A percentile compares a stretch with the other conserved stretches of the same genome.
phyloP scores from a whole-genome alignment of 192 early-diverging fungal genomes.

The Dispira parvispora region DNA sequence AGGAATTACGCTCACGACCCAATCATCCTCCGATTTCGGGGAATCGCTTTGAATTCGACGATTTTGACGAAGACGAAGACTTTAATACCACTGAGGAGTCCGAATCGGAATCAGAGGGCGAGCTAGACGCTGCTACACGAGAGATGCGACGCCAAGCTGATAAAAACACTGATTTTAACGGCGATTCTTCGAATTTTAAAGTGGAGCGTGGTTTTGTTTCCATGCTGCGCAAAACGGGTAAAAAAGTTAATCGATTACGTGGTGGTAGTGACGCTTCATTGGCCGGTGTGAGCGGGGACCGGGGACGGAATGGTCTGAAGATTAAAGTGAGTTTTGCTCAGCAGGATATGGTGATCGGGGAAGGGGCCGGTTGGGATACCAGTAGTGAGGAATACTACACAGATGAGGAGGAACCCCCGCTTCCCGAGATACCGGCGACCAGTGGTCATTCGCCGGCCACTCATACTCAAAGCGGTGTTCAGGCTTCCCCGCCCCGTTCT shows the following conservation, averaged over 20 bases:
- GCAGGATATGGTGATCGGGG: neutral
- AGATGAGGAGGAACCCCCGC: too few relatives aligned
- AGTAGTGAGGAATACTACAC: neutral
- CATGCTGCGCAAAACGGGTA: neutral
- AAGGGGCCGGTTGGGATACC: conserved; percentile 5
- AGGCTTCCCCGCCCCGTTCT: too few relatives aligned
- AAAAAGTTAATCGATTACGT: conserved; percentile 5
- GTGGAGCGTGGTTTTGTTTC: conserved; percentile 1
- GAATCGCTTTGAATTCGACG: neutral
- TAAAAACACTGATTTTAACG: conserved; percentile 9
- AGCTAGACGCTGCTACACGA: neutral
- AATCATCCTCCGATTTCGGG: neutral
- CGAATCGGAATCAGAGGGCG: neutral
- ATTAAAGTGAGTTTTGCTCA: neutral
- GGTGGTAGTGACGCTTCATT: conserved; percentile 3
- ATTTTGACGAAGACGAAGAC: neutral
- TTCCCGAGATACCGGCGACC: too few relatives aligned
- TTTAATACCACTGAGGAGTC: neutral
- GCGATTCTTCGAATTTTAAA: neutral
- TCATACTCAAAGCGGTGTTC: too few relatives aligned
- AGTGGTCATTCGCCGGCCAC: too few relatives aligned
- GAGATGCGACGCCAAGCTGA: neutral
- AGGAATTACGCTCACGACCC: neutral
- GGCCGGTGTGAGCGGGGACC: neutral
- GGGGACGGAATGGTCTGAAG: neutral